These are phyloP conservation scores for Vigna trinervia DNA, from an alignment of 306 rosid species.

Conservation along the genomic window DNA sequence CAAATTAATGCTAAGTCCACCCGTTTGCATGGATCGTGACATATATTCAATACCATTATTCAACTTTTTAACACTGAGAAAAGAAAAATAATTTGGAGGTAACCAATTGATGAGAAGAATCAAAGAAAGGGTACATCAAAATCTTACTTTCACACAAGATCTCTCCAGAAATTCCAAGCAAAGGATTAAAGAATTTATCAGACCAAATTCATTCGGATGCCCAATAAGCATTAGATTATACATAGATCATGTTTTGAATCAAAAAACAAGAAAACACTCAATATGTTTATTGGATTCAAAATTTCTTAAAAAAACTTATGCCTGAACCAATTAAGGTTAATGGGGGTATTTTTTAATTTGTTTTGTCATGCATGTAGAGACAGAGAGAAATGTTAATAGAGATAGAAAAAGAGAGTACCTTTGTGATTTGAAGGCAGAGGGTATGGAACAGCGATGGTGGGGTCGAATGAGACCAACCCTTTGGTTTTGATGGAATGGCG, in stretches of 20 bases:
- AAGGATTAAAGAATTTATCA: background rate
- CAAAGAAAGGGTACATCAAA: background rate
- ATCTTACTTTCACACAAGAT: background rate
- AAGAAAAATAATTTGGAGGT: background rate
- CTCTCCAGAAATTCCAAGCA: background rate
- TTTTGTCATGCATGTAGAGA: background rate
- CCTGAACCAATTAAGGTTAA: background rate
- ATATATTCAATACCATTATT: background rate
- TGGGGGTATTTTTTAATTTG: no score
- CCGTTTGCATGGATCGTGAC: conserved; percentile 23
- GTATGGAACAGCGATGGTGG: background rate
- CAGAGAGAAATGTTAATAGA: background rate
- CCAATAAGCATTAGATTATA: background rate
- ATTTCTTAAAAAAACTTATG: background rate
- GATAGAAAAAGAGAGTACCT: conserved; percentile 13
- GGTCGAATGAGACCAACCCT: background rate
- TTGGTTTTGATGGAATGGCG: background rate
- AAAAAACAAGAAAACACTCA: background rate
- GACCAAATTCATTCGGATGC: background rate
- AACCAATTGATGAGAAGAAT: conserved; percentile 14
- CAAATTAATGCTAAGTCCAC: conserved; percentile 31
- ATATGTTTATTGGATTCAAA: background rate
- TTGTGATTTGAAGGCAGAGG: background rate
- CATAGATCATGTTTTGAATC: conserved; percentile 1
- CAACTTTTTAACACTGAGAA: background rate